A percentile compares a stretch with the other conserved stretches of the same genome.
phyloP scores from a whole-genome alignment of 1,139 yeast genomes.

The Suhomyces ambrosiae region DNA sequence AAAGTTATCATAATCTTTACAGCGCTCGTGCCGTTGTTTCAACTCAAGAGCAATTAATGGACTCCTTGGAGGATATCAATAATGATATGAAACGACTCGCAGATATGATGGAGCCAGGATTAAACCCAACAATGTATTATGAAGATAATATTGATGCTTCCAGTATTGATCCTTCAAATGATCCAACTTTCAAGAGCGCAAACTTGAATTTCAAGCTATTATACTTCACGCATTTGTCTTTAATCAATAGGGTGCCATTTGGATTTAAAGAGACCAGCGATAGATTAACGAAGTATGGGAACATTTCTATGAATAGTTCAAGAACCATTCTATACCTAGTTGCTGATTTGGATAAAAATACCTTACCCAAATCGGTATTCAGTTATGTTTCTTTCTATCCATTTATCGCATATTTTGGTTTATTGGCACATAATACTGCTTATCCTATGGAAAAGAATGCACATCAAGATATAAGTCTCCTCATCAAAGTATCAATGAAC shows the following conservation, averaged over 20 bases:
- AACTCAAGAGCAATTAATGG: constrained; percentile 10
- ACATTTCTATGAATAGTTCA: constrained; percentile 15
- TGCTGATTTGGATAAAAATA: constrained; percentile 11
- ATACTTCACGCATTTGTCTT: constrained; percentile 16
- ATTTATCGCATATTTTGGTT: constrained; percentile 16
- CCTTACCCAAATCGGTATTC: constrained; percentile 25
- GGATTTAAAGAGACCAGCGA: constrained; percentile 6
- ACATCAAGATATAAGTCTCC: constrained; percentile 17
- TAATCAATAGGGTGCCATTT: constrained; percentile 18
- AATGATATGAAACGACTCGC: constrained; percentile 21
- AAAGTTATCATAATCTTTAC: constrained; percentile 22
- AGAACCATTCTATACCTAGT: constrained; percentile 14
- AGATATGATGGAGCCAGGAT: constrained; percentile 21
- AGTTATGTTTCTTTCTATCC: constrained; percentile 39
- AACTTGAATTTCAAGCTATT: constrained; percentile 13
- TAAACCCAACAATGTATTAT: constrained; percentile 19
- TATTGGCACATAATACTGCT: constrained; percentile 11
- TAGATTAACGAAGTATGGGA: constrained; percentile 12
- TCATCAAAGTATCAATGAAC: constrained; percentile 21
- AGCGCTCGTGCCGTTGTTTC: constrained; percentile 15
- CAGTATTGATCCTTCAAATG: constrained; percentile 3
- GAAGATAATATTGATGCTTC: background rate
- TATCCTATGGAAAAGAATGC: constrained; percentile 8
- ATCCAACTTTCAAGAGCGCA: constrained; percentile 5
- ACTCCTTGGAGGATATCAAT: constrained; percentile 17